Percentiles rank a stretch among this genome's conserved stretches.
Evolutionary conservation across 163 green algal species (phyloP).

Genomic region (Picocystis sp.): DNA sequence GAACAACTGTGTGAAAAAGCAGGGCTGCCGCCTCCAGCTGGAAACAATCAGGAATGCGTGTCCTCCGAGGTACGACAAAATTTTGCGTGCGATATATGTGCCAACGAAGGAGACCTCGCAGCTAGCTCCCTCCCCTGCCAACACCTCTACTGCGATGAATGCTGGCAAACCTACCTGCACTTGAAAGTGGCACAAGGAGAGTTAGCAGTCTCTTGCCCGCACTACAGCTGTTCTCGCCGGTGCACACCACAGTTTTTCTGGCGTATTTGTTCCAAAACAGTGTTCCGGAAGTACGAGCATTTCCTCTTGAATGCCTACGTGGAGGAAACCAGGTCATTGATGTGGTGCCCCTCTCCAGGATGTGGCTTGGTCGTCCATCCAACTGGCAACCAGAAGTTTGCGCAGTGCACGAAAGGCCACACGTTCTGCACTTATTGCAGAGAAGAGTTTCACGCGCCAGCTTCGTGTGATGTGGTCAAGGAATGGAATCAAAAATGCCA

Average conservation of each 20-base stretch:
- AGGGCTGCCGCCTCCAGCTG: neutral
- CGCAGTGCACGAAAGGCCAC: constrained; percentile 7
- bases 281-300: constrained; percentile 1
- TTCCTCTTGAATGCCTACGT: constrained; percentile 12
- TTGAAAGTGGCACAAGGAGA: constrained; percentile 9
- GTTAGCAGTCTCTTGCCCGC: constrained; percentile 5
- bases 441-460: constrained; percentile 13
- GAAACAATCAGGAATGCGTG: neutral
- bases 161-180: constrained; percentile 8
- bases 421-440: constrained; percentile 16
- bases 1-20: constrained; percentile 4
- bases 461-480: constrained; percentile 7
- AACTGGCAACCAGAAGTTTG: constrained; percentile 1
- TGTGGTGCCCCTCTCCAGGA: constrained; percentile 9
- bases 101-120: neutral
- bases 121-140: constrained; percentile 4
- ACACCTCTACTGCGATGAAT: constrained; percentile 10
- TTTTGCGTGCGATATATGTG: constrained; percentile 11
- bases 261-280: neutral
- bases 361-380: constrained; percentile 2
- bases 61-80: neutral
- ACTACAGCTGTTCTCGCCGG: neutral
- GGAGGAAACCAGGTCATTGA: neutral
- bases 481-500: constrained; percentile 8
- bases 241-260: constrained; percentile 3